Conservation (phyloP, 2,329 filamentous ascomycete species). For the Diplodia seriata region DNA sequence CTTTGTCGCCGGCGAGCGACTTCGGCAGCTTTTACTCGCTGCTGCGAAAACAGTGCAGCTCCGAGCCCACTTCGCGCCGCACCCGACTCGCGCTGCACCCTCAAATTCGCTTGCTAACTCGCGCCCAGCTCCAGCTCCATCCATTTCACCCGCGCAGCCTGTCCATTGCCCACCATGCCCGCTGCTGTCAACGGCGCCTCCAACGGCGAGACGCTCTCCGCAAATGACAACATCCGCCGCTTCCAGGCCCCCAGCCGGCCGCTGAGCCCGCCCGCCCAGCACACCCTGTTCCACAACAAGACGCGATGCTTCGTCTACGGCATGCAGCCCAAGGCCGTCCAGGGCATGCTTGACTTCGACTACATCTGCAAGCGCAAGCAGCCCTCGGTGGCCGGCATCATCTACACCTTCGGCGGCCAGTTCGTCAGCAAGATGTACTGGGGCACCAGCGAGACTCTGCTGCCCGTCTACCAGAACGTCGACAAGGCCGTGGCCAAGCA, state of each 20-base stretch:
- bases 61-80: conserved; percentile 25
- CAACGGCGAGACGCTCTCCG: conserved; percentile 61
- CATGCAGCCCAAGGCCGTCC: conserved; percentile 82
- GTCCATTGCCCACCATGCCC: conserved; percentile 49
- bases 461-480: conserved; percentile 96
- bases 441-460: conserved; percentile 98
- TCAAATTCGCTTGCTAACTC: conserved; percentile 16
- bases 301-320: conserved; percentile 99
- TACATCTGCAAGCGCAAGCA: conserved; percentile 99
- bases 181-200: conserved; percentile 47
- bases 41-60: conserved; percentile 11
- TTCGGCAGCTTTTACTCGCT: conserved; percentile 13
- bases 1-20: not conserved
- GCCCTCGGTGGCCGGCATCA: conserved; percentile 97
- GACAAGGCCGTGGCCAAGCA: conserved; percentile 95
- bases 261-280: conserved; percentile 83
- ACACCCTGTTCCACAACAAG: conserved; percentile 98
- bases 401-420: conserved; percentile 99
- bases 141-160: conserved; percentile 16
- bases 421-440: conserved; percentile 99
- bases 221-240: conserved; percentile 98
- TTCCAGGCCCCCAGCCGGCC: conserved; percentile 93
- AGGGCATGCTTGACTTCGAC: conserved; percentile 89
- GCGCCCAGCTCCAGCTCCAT: conserved; percentile 19
- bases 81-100: conserved; percentile 3